Base-by-base conservation (phyloP, 805 yeast species). In the Metschnikowia kunwiensis region DNA sequence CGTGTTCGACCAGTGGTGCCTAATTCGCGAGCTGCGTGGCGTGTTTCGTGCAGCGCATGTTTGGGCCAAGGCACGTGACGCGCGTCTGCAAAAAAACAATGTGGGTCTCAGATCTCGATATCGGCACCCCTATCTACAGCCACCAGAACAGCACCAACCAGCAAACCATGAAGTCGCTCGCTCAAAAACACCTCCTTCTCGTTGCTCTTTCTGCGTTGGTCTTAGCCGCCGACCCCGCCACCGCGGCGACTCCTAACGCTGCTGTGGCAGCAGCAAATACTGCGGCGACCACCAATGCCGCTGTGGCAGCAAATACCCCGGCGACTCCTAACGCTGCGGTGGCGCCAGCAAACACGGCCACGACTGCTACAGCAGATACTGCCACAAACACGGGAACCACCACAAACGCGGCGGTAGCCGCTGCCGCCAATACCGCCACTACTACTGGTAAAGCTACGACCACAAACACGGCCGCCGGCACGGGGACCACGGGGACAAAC, bases 191-290 rank as follows among this genome's bases (percentile, higher is more conserved):
- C 17, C 10, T 30, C 18, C 12, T 25, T 14, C 28, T 44, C 21
- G 39, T 42, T 5, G 34, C 39, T 10, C 39, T 53, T 36, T 45
- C 41, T 22, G 29, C 41, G 22, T 34, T 38, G 12, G 44, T 39
- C 11, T 41, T 48, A 17, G 42, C 53, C 10, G 47, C 50, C 15
- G 49, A 49, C 9, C 42, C 42, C 15, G 28, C 52, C 14, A 27
- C 32, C 5, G 41, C 53, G 2, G 44, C 52, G 8, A 36, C 46
- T 7, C 19, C 44, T 7, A 30, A 41, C 7, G 47, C 49, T 9
- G 34, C 52, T 2, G 42, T 38, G 6, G 42, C 51, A 11, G 41
- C 54, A 11, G 40, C 47, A 11, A 44, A 49, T 16, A 44, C 49
- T 14, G 39, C 46, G 5, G 34, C 51, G 9, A 31, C 46, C 3